A percentile compares a stretch with the other conserved stretches of the same genome.
These are phyloP conservation scores for Drosera capensis DNA, from an alignment of 148 eudicot species.

Conservation along the genomic window DNA sequence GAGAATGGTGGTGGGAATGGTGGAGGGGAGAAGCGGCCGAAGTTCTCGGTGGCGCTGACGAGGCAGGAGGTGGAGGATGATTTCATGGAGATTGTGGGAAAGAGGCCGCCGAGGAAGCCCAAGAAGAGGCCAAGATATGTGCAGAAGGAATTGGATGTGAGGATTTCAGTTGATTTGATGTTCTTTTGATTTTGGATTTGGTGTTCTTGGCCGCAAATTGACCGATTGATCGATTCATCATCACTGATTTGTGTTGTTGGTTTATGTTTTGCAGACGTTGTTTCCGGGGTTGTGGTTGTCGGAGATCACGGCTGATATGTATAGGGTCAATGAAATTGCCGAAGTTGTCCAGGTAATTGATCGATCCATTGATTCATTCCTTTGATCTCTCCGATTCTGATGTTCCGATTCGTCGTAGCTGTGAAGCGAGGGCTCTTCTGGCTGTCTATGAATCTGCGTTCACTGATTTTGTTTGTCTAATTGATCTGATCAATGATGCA, in stretches of 20 bases:
- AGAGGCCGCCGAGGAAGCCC: conserved; percentile 19
- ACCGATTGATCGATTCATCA: neutral
- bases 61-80: conserved; percentile 21
- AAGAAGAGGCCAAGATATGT: conserved; percentile 19
- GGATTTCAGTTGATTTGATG: neutral
- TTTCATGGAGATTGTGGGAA: conserved; percentile 17
- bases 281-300: conserved; percentile 24
- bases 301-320: conserved; percentile 28
- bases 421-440: too few species aligned
- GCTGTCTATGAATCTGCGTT: too few species aligned
- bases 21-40: conserved; percentile 8
- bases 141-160: conserved; percentile 26
- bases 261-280: conserved; percentile 9
- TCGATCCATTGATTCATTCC: neutral
- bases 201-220: neutral
- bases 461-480: too few species aligned
- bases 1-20: conserved; percentile 4
- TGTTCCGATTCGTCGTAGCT: too few species aligned
- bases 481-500: neutral
- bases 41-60: conserved; percentile 16
- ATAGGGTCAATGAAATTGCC: conserved; percentile 18
- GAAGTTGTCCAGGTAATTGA: conserved; percentile 13
- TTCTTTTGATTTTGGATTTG: neutral
- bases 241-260: conserved; percentile 3
- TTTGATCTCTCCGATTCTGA: neutral